These are phyloP conservation scores for Fimicolochytrium jonesii DNA, from an alignment of 192 early-diverging fungal species.

Conservation along the genomic window DNA sequence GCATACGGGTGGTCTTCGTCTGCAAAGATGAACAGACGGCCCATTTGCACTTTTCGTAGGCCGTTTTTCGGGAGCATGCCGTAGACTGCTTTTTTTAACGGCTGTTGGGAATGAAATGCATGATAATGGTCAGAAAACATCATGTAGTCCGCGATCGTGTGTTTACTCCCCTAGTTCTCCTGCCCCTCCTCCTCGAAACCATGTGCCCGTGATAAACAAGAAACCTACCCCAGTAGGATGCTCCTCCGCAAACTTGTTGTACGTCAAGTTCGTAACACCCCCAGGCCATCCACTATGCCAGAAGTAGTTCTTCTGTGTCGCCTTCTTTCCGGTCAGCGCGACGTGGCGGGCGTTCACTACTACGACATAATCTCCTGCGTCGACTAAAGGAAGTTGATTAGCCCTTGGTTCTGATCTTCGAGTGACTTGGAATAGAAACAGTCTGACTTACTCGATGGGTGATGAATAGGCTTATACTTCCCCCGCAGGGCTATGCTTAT, in stretches of 20 bases:
- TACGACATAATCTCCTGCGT: slow-evolving; percentile 95
- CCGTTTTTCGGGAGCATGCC: slow-evolving; percentile 96
- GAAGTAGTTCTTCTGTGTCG: slow-evolving; percentile 78
- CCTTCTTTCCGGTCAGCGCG: slow-evolving; percentile 77
- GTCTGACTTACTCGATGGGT: slow-evolving; percentile 68
- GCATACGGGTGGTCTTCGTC: slow-evolving; percentile 83
- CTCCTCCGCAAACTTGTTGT: slow-evolving; percentile 68
- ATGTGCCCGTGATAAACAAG: no score
- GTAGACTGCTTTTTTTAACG: slow-evolving; percentile 83
- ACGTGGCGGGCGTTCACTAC: slow-evolving; percentile 87
- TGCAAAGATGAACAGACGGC: slow-evolving; percentile 76
- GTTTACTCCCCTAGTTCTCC: no score
- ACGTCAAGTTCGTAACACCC: slow-evolving; percentile 74
- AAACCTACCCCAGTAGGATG: slow-evolving; percentile 69
- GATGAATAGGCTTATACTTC: slow-evolving; percentile 92
- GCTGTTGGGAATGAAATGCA: slow-evolving; percentile 32
- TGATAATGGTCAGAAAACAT: no score
- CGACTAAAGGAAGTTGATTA: slow-evolving; percentile 44
- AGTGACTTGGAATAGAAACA: no score
- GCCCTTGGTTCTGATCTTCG: background rate
- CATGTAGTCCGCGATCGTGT: no score
- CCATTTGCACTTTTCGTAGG: slow-evolving; percentile 71
- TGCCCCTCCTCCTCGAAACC: no score
- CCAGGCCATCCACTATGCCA: slow-evolving; percentile 86
- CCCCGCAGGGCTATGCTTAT: slow-evolving; percentile 90